Conservation (phyloP, 2,329 filamentous ascomycete genomes). For the Exserohilum turcica region DNA sequence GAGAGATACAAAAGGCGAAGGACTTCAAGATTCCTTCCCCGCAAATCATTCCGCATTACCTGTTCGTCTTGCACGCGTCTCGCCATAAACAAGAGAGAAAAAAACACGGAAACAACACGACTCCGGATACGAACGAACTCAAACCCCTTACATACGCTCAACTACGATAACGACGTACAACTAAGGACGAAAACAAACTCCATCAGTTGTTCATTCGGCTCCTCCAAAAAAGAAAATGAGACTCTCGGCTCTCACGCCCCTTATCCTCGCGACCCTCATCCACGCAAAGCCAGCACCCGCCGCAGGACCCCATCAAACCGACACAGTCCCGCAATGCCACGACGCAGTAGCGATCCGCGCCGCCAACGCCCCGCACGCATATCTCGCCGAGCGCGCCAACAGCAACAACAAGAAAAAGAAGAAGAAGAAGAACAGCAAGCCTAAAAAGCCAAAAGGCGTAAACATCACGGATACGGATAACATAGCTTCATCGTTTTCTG, state of each 20-base stretch:
- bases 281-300: slow-evolving; percentile 36
- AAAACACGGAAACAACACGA: too few relatives aligned
- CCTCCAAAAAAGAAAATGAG: too few relatives aligned
- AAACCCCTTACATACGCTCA: too few relatives aligned
- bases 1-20: background rate
- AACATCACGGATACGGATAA: slow-evolving; percentile 3
- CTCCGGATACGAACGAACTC: background rate
- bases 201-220: background rate
- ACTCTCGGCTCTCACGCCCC: slow-evolving; percentile 24
- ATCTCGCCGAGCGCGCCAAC: slow-evolving; percentile 26
- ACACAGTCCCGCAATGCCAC: slow-evolving; percentile 17
- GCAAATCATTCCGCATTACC: background rate
- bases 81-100: too few relatives aligned
- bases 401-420: slow-evolving; percentile 18
- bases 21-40: background rate
- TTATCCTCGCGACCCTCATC: slow-evolving; percentile 34
- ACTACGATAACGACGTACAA: too few relatives aligned
- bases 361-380: slow-evolving; percentile 16
- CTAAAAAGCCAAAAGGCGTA: background rate
- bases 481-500: slow-evolving; percentile 23
- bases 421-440: slow-evolving; percentile 1
- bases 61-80: too few relatives aligned
- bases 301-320: slow-evolving; percentile 1
- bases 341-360: slow-evolving; percentile 16
- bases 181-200: background rate